Evolutionary conservation across 441 rosid species (phyloP).

Genomic region (Oxalis stricta): DNA sequence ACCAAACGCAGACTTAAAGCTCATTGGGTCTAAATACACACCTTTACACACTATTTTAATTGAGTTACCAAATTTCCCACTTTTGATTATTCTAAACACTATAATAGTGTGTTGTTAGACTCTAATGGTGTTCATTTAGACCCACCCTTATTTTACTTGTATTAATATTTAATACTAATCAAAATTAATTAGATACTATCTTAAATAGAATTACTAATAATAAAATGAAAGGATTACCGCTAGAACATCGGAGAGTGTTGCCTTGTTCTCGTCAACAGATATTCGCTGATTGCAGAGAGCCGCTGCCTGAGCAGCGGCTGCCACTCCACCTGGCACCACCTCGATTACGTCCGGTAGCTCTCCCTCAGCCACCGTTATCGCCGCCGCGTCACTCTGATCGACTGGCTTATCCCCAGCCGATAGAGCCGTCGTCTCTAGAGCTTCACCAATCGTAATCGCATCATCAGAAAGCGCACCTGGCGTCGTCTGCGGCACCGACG

Average conservation of each 20-base stretch:
- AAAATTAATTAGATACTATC: no score
- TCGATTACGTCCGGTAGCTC: conserved; percentile 25
- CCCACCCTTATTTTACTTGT: no score
- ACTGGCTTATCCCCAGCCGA: conserved; percentile 37
- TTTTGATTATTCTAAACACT: no score
- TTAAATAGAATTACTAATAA: not conserved
- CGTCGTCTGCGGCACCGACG: conserved; percentile 5
- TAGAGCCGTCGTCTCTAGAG: conserved; percentile 33
- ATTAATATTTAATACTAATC: no score
- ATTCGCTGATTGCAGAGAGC: conserved; percentile 19
- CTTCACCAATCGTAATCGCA: conserved; percentile 38
- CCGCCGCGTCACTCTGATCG: conserved; percentile 38
- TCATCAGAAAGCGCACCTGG: conserved; percentile 9
- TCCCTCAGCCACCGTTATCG: conserved; percentile 44
- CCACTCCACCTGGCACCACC: conserved; percentile 30
- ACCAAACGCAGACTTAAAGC: no score
- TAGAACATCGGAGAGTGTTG: conserved; percentile 26
- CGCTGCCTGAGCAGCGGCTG: conserved; percentile 32
- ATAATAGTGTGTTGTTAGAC: no score
- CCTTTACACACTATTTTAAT: no score
- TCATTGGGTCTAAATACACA: no score
- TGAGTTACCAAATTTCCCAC: no score
- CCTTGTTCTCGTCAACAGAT: conserved; percentile 15
- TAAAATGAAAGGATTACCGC: conserved; percentile 11
- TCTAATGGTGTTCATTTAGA: no score